Evolutionary conservation across 176 grass and related monocot genomes (phyloP).

Genomic region (Cenchrus americanus): DNA sequence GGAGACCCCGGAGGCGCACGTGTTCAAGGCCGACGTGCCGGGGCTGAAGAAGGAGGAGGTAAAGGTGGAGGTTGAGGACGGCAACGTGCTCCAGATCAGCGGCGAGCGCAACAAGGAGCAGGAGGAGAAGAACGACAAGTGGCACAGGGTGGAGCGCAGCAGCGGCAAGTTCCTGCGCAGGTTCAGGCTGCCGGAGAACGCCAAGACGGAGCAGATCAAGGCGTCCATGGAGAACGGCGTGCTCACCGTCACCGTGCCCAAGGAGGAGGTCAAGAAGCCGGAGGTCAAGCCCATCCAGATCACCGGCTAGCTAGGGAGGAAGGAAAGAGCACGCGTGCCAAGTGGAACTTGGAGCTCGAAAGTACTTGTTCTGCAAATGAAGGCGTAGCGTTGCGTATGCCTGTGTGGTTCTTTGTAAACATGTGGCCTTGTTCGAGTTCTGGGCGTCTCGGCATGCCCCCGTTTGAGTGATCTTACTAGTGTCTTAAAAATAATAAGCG

Average conservation of each 20-base stretch:
- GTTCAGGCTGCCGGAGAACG: conserved; percentile 47
- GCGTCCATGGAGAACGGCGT: conserved; percentile 41
- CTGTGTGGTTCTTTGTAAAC: no score
- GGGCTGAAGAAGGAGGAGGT: conserved; percentile 72
- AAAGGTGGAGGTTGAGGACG: conserved; percentile 60
- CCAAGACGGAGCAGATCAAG: conserved; percentile 41
- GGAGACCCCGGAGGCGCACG: conserved; percentile 61
- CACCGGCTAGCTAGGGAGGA: conserved; percentile 1
- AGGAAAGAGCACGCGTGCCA: no score
- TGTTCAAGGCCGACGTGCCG: conserved; percentile 67
- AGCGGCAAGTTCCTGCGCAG: conserved; percentile 62
- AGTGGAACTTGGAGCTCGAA: no score
- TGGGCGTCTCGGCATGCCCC: no score
- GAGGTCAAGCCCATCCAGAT: conserved; percentile 41
- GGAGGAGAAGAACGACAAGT: conserved; percentile 60
- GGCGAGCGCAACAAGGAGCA: conserved; percentile 61
- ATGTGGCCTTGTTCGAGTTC: no score
- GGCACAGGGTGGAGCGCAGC: conserved; percentile 68
- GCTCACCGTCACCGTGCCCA: conserved; percentile 47
- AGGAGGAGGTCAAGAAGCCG: conserved; percentile 38
- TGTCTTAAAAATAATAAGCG: no score
- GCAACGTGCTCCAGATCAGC: conserved; percentile 60
- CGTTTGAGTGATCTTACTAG: no score
- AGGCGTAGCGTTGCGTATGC: no score
- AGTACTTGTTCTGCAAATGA: no score